Evolutionary conservation across 73 alveolate genomes (phyloP).

Genomic region (Paramecium biaurelia): DNA sequence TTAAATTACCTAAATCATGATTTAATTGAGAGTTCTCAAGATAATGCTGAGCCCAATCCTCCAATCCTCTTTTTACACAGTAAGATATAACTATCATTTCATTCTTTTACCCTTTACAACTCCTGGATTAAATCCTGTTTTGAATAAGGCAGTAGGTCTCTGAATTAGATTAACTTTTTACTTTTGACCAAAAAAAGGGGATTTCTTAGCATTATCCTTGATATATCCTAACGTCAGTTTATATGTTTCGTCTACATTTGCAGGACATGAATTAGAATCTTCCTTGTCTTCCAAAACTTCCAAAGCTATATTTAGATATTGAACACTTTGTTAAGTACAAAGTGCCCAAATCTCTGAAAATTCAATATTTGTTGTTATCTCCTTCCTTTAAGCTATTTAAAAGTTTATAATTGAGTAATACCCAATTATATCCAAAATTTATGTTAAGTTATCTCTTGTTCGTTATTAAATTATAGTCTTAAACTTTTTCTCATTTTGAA

Average conservation of each 20-base stretch:
- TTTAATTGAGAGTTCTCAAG: background rate
- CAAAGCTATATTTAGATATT: background rate
- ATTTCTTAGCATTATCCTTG: background rate
- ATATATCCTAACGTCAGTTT: constrained; percentile 2
- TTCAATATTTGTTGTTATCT: constrained; percentile 16
- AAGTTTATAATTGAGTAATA: background rate
- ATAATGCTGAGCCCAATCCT: background rate
- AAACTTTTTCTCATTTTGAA: background rate
- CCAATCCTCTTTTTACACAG: constrained; percentile 31
- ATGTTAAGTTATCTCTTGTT: background rate
- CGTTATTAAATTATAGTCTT: background rate
- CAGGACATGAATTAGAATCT: background rate
- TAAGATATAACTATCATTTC: too few species aligned
- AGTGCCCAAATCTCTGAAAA: background rate
- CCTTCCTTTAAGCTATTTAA: background rate
- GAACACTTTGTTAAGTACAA: background rate
- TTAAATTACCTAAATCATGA: background rate
- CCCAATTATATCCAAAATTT: background rate
- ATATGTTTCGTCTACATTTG: background rate
- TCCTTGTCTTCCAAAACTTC: constrained; percentile 22
- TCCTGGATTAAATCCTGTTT: constrained; percentile 44
- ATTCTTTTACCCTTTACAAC: too few species aligned
- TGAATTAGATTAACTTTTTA: background rate
- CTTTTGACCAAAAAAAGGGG: background rate
- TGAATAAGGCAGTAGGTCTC: background rate